phyloP scores from a whole-genome alignment of 345 rosid genomes.

The Pistacia integerrima region DNA sequence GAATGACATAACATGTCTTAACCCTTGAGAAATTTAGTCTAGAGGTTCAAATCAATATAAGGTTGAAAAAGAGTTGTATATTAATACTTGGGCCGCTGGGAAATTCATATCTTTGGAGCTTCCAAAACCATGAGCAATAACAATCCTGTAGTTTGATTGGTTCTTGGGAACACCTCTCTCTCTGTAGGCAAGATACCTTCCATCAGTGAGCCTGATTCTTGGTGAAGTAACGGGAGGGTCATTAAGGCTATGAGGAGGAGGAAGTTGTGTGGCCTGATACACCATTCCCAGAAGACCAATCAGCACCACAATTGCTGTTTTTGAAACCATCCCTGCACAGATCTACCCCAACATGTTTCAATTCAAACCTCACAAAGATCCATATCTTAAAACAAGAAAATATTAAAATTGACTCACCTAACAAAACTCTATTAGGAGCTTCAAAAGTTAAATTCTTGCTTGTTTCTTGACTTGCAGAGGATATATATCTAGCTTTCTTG shows the following conservation, averaged over 20 bases:
- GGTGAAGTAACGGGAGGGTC: slow-evolving; percentile 33
- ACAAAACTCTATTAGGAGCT: not conserved
- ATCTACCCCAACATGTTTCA: slow-evolving; percentile 6
- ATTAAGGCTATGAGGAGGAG: slow-evolving; percentile 17
- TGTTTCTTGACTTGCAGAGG: not conserved
- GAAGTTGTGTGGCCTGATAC: slow-evolving; percentile 34
- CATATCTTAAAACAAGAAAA: not conserved
- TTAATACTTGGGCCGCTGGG: slow-evolving; percentile 65
- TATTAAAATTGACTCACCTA: not conserved
- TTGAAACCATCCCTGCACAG: slow-evolving; percentile 29
- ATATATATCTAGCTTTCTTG: not conserved
- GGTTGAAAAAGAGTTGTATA: not conserved
- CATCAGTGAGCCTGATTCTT: slow-evolving; percentile 71
- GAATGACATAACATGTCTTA: not conserved
- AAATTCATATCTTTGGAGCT: slow-evolving; percentile 96
- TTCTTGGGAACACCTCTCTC: slow-evolving; percentile 74
- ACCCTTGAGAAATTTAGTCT: not conserved
- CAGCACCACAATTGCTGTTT: slow-evolving; percentile 25
- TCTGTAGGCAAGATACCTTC: slow-evolving; percentile 74
- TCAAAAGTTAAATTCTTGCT: not conserved
- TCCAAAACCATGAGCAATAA: slow-evolving; percentile 89
- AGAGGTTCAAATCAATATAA: not conserved
- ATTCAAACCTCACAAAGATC: not conserved
- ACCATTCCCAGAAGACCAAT: slow-evolving; percentile 44
- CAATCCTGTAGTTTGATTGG: slow-evolving; percentile 57